phyloP scores from a whole-genome alignment of 2,329 filamentous ascomycete genomes.

The Leptodontidium sp. region DNA sequence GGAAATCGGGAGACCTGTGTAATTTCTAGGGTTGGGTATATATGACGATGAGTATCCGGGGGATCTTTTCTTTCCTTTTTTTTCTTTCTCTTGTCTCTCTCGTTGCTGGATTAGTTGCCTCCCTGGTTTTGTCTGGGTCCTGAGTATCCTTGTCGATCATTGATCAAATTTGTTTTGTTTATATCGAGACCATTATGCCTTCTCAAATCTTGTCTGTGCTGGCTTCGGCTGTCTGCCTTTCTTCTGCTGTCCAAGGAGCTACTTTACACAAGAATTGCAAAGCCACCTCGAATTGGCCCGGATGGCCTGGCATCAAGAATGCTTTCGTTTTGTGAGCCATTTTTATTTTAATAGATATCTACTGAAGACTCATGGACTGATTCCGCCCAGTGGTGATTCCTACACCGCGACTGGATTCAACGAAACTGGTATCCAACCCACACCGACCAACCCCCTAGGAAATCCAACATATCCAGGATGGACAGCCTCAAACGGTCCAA shows the following conservation, averaged over 20 bases:
- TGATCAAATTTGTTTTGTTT: neutral
- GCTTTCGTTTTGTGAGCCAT: slow-evolving; percentile 53
- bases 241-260: slow-evolving; percentile 25
- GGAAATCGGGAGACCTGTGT: neutral
- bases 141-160: neutral
- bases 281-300: slow-evolving; percentile 30
- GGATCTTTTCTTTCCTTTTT: neutral
- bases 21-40: neutral
- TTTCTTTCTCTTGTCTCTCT: slow-evolving; percentile 5
- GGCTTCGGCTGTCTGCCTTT: slow-evolving; percentile 20
- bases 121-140: neutral
- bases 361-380: neutral
- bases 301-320: slow-evolving; percentile 50
- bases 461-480: slow-evolving; percentile 52
- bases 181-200: slow-evolving; percentile 24
- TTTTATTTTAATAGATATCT: neutral
- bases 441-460: slow-evolving; percentile 49
- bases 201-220: slow-evolving; percentile 24
- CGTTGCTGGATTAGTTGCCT: neutral
- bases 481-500: slow-evolving; percentile 57
- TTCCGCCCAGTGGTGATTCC: slow-evolving; percentile 49
- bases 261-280: slow-evolving; percentile 8
- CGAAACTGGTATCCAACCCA: slow-evolving; percentile 46
- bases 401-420: slow-evolving; percentile 52
- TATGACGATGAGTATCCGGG: slow-evolving; percentile 3